Evolutionary conservation across 2,329 filamentous ascomycete genomes (phyloP).

Genomic region (Zalaria obscura): DNA sequence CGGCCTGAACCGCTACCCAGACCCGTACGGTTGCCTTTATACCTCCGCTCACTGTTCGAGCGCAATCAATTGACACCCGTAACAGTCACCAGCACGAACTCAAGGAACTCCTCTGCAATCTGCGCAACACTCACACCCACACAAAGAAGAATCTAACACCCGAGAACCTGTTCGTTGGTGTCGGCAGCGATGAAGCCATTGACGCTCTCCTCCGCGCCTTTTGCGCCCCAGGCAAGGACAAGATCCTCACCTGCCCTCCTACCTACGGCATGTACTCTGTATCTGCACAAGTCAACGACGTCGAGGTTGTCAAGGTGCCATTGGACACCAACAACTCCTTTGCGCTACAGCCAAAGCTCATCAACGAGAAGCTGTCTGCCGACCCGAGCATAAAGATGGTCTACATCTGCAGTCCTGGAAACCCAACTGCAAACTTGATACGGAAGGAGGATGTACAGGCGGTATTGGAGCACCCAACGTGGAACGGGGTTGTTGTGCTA

Average conservation of each 20-base stretch:
- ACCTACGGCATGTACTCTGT: slow-evolving; percentile 99
- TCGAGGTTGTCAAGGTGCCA: slow-evolving; percentile 75
- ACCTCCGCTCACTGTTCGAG: background rate
- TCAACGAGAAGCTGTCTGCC: slow-evolving; percentile 50
- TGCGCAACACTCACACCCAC: slow-evolving; percentile 77
- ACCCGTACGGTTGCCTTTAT: slow-evolving; percentile 42
- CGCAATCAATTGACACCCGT: slow-evolving; percentile 1
- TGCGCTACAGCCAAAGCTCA: slow-evolving; percentile 54
- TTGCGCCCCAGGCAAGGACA: slow-evolving; percentile 74
- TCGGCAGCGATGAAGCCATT: slow-evolving; percentile 93
- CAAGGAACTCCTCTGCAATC: slow-evolving; percentile 72
- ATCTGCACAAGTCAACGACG: slow-evolving; percentile 86
- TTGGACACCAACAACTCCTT: slow-evolving; percentile 60
- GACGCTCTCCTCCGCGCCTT: slow-evolving; percentile 89
- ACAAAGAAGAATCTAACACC: slow-evolving; percentile 59
- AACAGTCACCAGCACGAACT: slow-evolving; percentile 64
- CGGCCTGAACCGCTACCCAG: slow-evolving; percentile 84
- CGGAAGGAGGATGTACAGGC: slow-evolving; percentile 58
- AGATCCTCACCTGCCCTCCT: slow-evolving; percentile 86
- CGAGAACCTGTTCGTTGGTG: slow-evolving; percentile 82
- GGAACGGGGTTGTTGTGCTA: slow-evolving; percentile 87
- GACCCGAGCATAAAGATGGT: slow-evolving; percentile 65
- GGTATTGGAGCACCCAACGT: slow-evolving; percentile 72
- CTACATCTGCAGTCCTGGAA: slow-evolving; percentile 90
- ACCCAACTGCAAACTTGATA: slow-evolving; percentile 74